A percentile compares a stretch with the other conserved stretches of the same genome.
phyloP scores from a whole-genome alignment of 2,329 filamentous ascomycete genomes.

The Penicillium expansum region DNA sequence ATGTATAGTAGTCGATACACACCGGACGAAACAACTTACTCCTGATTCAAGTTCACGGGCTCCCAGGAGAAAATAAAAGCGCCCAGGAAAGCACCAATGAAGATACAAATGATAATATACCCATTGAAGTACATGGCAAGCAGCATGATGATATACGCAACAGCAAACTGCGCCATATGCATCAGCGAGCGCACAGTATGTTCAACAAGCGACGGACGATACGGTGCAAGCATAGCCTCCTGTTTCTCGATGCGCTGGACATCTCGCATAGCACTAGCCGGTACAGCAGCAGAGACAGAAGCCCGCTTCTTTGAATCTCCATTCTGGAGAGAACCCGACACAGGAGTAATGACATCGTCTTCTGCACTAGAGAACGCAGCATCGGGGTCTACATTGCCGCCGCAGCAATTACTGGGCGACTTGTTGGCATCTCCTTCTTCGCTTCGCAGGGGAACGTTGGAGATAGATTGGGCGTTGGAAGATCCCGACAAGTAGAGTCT shows the following conservation, averaged over 20 bases:
- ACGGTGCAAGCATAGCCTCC: constrained; percentile 25
- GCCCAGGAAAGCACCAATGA: constrained; percentile 72
- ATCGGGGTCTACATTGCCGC: neutral
- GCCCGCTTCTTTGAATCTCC: neutral
- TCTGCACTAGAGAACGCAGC: neutral
- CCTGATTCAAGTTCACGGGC: constrained; percentile 10
- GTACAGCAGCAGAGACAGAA: neutral
- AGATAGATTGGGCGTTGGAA: neutral
- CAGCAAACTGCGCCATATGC: constrained; percentile 68
- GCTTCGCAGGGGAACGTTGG: neutral
- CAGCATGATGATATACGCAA: constrained; percentile 77
- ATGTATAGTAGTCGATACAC: neutral
- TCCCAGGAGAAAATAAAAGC: constrained; percentile 74
- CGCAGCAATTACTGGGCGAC: neutral
- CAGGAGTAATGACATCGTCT: neutral
- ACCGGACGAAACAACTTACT: neutral
- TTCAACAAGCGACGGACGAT: constrained; percentile 60
- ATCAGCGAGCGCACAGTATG: constrained; percentile 65
- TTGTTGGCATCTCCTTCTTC: neutral
- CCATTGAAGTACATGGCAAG: constrained; percentile 65
- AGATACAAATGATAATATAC: constrained; percentile 78
- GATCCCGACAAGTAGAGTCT: neutral
- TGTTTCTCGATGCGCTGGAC: neutral
- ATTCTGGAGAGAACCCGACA: neutral
- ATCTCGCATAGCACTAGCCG: neutral